Evolutionary conservation across 345 rosid species (phyloP), one percentile per base, ranked within the genome.

Genomic region (Lepidium sativum): DNA sequence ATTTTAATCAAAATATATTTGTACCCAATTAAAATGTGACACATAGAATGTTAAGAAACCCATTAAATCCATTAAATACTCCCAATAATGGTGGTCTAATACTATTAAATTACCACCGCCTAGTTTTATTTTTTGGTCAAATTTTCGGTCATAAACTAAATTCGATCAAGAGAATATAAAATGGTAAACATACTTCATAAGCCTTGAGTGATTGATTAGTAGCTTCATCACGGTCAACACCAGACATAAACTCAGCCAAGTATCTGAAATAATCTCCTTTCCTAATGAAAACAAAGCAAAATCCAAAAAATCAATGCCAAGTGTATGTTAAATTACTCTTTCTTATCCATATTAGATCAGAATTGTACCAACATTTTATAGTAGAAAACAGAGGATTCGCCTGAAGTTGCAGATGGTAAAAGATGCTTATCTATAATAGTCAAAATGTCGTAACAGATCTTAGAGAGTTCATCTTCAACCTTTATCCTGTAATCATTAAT

Each of bases 321-420:
- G 2, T 1, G 0, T 29, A 33, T 33, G n/a, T 61, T 18, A 18
- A 13, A 32, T 12, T 16, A 17, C 11, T 6, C 12, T 32, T 42
- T 1, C 2, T 17, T 15, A 6, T 6, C 13, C n/a, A 23, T 8
- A 39, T 50, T 16, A 3, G 21, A 40, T 5, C 6, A 15, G 2
- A 31, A 33, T 14, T 20, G 18, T 4, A 40, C 48, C 2, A 0
- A 54, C 90, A 88, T 91, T 64, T 91, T 91, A 68, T 77, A 72
- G 84, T 81, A 91, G 63, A 88, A 91, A 14, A 91, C 96, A 25
- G 85, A 79, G 7, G 97, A 91, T 63, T 91, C 96, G 47, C 91
- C 97, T 4, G 85, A 50, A 6, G 81, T 63, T 16, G 97, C 77
- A 25, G 89, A 84, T 2, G 96, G 91, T 35, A 88, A 69, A 47